A percentile compares a stretch with the other conserved stretches of the same genome.
phyloP scores from a whole-genome alignment of 495 filamentous ascomycete genomes.

The Melanomma pulvis-pyrius region DNA sequence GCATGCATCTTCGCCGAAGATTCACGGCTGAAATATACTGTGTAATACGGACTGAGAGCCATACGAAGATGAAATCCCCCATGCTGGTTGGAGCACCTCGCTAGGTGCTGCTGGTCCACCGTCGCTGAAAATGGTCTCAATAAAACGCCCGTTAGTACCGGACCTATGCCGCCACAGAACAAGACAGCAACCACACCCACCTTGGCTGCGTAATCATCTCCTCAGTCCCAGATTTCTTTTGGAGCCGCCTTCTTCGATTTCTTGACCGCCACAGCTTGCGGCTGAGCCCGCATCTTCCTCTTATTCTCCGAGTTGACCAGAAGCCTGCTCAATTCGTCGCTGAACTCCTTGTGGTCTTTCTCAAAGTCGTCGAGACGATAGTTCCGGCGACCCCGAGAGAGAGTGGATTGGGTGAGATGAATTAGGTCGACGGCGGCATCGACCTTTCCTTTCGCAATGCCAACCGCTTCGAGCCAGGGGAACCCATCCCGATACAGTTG shows the following conservation, averaged over 20 bases:
- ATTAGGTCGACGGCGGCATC: constrained; percentile 40
- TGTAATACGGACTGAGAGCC: too few relatives aligned
- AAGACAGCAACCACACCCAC: too few relatives aligned
- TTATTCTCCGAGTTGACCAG: neutral
- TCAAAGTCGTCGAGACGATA: neutral
- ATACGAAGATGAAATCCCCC: too few relatives aligned
- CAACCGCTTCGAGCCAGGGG: constrained; percentile 41
- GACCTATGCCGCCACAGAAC: too few relatives aligned
- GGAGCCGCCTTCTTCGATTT: neutral
- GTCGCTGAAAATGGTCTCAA: too few relatives aligned
- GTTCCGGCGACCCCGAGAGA: neutral
- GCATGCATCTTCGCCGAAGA: too few relatives aligned
- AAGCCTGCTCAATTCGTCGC: constrained; percentile 14
- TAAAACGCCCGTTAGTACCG: too few relatives aligned
- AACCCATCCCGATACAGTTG: constrained; percentile 40
- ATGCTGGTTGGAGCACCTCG: neutral
- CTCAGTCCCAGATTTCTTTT: neutral
- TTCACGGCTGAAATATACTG: too few relatives aligned
- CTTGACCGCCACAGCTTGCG: neutral
- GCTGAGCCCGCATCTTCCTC: neutral
- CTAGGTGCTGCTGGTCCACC: neutral
- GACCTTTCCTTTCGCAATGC: constrained; percentile 24
- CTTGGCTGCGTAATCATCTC: neutral
- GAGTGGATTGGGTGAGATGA: constrained; percentile 22
- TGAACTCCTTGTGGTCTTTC: constrained; percentile 16